Percentiles rank a stretch among this genome's conserved stretches.
phyloP scores from a whole-genome alignment of 2,329 filamentous ascomycete genomes.

The Ophiostoma montium region DNA sequence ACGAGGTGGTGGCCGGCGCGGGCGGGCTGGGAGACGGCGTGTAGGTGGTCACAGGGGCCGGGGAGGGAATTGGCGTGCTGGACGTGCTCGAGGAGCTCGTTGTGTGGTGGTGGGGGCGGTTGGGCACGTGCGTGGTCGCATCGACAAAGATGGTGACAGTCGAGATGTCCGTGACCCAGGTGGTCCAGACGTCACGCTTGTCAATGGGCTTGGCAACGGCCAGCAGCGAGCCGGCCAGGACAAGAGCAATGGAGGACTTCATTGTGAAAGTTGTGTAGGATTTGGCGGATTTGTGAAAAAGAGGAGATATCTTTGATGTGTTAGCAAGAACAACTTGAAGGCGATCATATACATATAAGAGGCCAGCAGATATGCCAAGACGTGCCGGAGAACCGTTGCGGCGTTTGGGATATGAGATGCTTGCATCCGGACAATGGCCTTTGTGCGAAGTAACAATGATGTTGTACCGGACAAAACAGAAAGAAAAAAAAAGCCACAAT shows the following conservation, averaged over 20 bases:
- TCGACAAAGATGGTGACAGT: conserved; percentile 26
- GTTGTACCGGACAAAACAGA: neutral
- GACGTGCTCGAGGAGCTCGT: neutral
- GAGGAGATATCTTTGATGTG: neutral
- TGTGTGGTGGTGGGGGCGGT: conserved; percentile 3
- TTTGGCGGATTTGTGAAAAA: neutral
- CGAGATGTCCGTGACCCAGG: conserved; percentile 28
- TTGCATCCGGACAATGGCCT: too few species aligned
- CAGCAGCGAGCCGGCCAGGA: conserved; percentile 30
- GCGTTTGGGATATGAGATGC: too few species aligned
- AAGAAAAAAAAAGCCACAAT: neutral
- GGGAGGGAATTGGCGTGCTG: neutral
- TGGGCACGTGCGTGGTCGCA: neutral
- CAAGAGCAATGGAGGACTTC: conserved; percentile 35
- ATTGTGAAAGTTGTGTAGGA: conserved; percentile 23
- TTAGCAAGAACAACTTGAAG: too few species aligned
- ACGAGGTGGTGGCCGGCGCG: neutral
- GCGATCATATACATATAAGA: too few species aligned
- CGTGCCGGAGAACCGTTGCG: neutral
- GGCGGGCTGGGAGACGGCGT: neutral
- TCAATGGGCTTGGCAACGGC: conserved; percentile 31
- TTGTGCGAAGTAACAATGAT: too few species aligned
- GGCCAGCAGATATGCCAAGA: neutral
- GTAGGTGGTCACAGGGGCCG: neutral
- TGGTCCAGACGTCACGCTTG: conserved; percentile 26